Base-by-base conservation (phyloP, 371 early-diverging fungal genomes). In the Rhizopus arrhizus region DNA sequence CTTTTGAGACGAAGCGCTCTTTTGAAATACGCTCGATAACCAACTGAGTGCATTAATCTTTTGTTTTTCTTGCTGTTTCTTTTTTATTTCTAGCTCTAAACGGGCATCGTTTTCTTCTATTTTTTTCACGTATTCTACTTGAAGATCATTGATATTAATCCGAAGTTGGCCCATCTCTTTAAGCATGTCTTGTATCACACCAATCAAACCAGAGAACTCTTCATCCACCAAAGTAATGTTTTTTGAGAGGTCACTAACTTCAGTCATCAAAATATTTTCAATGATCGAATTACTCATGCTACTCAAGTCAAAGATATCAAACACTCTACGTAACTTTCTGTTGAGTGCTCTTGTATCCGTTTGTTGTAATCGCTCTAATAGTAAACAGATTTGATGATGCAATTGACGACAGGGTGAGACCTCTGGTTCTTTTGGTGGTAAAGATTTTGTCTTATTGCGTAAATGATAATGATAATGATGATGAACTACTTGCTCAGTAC, bases 221-320 rank as follows among this genome's bases (percentile, higher is more conserved):
- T 82, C 80, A 12, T 74, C 61, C 3, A 70, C 60, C 15, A 29
- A 48, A 22, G 48, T 2, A n/a, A 48, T 29, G 8, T 4, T 8
- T 8, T 48, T 5, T 8, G 48, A 7, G 13, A 91, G 68, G 16
- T 61, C 72, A 36, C 74, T 75, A n/a, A 89, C 76, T 50, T 89
- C 91, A 0, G 79, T 69, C 13, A 80, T 51, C 31, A 48, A 28
- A 32, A 89, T 81, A 48, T 85, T 89, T 38, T 88, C 87, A 36
- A 91, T 86, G 15, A 89, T 86, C 16, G 85, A 86, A 56, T 91
- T 88, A 56, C 87, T 86, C 78, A 91, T 82, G 32, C 79, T 80
- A n/a, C 85, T 84, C 28, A 91, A 74, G 36, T 89, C 89, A 7
- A 84, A 69, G 28, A 91, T 81, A 66, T 91, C 89, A 75, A 91